Evolutionary conservation across 495 filamentous ascomycete species (phyloP), one percentile per base, ranked within the genome.

Genomic region (Talaromyces liani): DNA sequence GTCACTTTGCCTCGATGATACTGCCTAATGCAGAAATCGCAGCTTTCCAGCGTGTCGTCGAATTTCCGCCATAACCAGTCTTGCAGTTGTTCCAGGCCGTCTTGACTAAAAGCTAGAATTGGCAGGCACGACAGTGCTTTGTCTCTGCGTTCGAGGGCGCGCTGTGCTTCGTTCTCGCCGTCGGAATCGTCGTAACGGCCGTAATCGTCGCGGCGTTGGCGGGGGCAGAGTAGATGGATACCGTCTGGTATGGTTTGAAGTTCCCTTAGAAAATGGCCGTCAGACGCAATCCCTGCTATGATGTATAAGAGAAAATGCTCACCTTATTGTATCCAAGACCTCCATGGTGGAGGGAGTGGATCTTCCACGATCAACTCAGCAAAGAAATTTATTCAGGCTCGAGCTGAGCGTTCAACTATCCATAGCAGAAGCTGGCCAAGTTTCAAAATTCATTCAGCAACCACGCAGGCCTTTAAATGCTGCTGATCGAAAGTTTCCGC

Each of bases 11-110:
- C 83, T 55, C 84, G 87, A 75, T 97, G 91, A 76, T 92, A 97
- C 47, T 86, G 84, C 41, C 84, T 84, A 63, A 92, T 87, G 71
- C 93, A 97, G 47, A 84, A 78, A 66, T 95, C 88, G 75, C 93
- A 97, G 39, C 76, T 83, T 29, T 76, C 83, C 41, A 97, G 77
- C 25, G 84, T 74, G 2, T 74, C 71, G 55, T 84, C 77, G 36
- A 88, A 66, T 33, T 75, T 78, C n/a, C 70, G 66, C 65, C 76
- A 79, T 53, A 93, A 83, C 71, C 86, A 85, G 51, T 75, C 70
- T 58, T 87, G 80, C 68, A 87, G 79, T 34, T 79, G 73, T 34
- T 80, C 82, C 0, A 87, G 85, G 53, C 85, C 83, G 12, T 88
- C 84, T 41, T 82, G 77, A 27, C 82, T 82, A 62, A 87, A 87